Conservation (phyloP, 192 early-diverging fungal genomes). For the Coemansia sp. region DNA sequence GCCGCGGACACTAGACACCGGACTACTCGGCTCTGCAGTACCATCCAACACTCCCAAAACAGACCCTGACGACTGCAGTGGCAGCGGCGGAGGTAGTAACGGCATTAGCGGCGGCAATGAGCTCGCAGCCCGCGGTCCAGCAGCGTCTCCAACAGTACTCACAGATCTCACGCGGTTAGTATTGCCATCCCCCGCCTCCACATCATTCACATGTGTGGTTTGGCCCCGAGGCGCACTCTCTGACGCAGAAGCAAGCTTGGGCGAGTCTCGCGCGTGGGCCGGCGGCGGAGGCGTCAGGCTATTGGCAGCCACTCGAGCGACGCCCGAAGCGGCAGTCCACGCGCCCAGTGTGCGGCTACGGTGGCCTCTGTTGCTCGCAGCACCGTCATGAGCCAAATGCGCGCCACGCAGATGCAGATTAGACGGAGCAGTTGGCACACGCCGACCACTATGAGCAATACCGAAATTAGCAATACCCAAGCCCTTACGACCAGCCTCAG, state of each 20-base stretch:
- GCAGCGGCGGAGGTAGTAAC: neutral
- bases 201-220: neutral
- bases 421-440: neutral
- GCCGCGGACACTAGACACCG: neutral
- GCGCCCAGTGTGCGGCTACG: slow-evolving; percentile 18
- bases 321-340: slow-evolving; percentile 20
- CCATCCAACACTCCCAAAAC: slow-evolving; percentile 49
- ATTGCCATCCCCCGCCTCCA: neutral
- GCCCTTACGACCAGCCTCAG: slow-evolving; percentile 4
- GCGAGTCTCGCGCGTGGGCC: slow-evolving; percentile 22
- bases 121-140: neutral
- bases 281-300: slow-evolving; percentile 18
- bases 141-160: neutral
- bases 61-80: slow-evolving; percentile 13
- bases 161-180: neutral
- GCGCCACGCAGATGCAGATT: neutral
- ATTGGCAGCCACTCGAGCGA: neutral
- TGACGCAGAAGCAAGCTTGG: neutral
- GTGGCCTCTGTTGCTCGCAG: slow-evolving; percentile 6
- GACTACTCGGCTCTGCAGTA: slow-evolving; percentile 43
- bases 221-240: neutral
- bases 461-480: slow-evolving; percentile 27
- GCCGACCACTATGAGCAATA: slow-evolving; percentile 2
- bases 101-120: neutral
- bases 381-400: neutral